A percentile compares a stretch with the other conserved stretches of the same genome.
Conservation (phyloP, 2,329 filamentous ascomycete species). For the Alternaria gaisen region DNA sequence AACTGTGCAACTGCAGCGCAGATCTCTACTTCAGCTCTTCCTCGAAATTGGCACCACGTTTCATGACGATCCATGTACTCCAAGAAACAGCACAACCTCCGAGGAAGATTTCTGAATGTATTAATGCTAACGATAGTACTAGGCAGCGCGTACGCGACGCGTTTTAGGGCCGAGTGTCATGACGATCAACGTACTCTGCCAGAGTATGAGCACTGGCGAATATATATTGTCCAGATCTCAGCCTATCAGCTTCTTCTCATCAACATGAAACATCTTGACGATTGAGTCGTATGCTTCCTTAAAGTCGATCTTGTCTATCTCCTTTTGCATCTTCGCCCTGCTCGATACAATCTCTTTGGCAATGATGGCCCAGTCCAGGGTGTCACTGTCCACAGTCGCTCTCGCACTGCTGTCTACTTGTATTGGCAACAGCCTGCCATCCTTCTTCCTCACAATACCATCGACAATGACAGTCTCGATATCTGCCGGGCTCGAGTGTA, state of each 20-base stretch:
- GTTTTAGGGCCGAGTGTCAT: not conserved
- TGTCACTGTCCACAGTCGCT: slow-evolving; percentile 17
- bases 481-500: slow-evolving; percentile 54
- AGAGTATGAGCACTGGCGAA: not conserved
- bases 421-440: slow-evolving; percentile 41
- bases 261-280: not conserved
- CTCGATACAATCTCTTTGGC: slow-evolving; percentile 42
- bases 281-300: slow-evolving; percentile 17
- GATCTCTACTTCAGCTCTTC: not conserved
- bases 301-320: slow-evolving; percentile 44
- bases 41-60: not conserved
- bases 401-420: slow-evolving; percentile 30
- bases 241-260: not conserved
- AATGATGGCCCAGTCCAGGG: slow-evolving; percentile 44
- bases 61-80: not conserved
- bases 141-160: not conserved
- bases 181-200: not conserved
- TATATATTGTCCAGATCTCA: not conserved
- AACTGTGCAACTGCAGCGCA: not conserved
- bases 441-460: slow-evolving; percentile 53
- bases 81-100: no score
- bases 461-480: slow-evolving; percentile 57
- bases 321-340: slow-evolving; percentile 39
- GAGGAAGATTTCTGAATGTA: no score
- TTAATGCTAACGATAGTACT: not conserved